phyloP scores from a whole-genome alignment of 345 rosid genomes.

The Toxicodendron radicans region DNA sequence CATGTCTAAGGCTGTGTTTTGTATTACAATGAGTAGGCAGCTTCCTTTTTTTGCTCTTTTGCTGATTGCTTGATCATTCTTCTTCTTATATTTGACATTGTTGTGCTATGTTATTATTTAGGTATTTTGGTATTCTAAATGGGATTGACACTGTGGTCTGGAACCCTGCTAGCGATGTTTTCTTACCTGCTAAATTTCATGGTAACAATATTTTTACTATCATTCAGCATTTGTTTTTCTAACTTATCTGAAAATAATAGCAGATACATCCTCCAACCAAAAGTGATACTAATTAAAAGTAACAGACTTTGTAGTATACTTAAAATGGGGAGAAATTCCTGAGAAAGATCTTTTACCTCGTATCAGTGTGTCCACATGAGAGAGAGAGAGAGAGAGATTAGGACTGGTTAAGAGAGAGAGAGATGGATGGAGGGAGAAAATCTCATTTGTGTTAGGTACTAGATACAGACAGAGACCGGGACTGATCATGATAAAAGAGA shows the following conservation, averaged over 20 bases:
- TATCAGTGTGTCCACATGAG: too few species aligned
- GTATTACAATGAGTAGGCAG: not conserved
- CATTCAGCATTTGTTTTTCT: not conserved
- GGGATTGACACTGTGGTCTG: conserved; percentile 54
- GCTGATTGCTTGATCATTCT: not conserved
- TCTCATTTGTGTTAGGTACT: too few species aligned
- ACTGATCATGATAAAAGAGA: too few species aligned
- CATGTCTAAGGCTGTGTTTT: not conserved
- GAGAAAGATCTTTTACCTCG: too few species aligned
- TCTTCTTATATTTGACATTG: not conserved
- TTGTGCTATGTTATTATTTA: conserved; percentile 20
- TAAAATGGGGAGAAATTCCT: too few species aligned
- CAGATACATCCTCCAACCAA: not conserved
- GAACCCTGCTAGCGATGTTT: conserved; percentile 54
- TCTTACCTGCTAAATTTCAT: conserved; percentile 48
- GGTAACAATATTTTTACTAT: conserved; percentile 28
- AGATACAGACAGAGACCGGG: too few species aligned
- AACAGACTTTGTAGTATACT: not conserved
- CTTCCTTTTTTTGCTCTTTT: not conserved
- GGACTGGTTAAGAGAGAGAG: too few species aligned
- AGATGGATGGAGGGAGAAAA: too few species aligned
- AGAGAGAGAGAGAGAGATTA: too few species aligned
- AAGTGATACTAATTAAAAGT: not conserved
- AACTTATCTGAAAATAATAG: not conserved
- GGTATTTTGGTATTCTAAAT: conserved; percentile 56